A percentile compares a stretch with the other conserved stretches of the same genome.
Evolutionary conservation across 177 flowering plant genomes (phyloP).

Genomic region (Vitis hybrid): DNA sequence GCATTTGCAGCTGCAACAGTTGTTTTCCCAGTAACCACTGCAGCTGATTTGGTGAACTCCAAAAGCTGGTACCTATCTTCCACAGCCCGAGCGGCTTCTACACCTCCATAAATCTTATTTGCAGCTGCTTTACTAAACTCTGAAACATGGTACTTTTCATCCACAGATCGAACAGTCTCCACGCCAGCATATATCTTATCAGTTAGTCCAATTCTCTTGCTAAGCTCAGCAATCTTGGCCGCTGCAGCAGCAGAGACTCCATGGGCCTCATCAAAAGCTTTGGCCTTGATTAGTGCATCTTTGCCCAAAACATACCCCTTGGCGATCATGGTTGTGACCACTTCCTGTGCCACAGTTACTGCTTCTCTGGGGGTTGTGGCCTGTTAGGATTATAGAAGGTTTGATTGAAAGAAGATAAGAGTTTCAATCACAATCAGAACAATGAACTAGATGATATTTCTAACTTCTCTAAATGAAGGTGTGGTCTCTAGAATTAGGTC

Average conservation of each 20-base stretch:
- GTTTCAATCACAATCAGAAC: too few species aligned
- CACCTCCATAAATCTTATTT: neutral
- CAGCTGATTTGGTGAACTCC: conserved; percentile 29
- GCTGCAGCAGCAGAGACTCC: conserved; percentile 67
- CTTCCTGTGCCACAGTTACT: conserved; percentile 74
- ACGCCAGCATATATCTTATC: conserved; percentile 59
- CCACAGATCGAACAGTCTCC: conserved; percentile 54
- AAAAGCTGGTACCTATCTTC: too few species aligned
- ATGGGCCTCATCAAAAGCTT: conserved; percentile 78
- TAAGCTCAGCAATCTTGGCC: conserved; percentile 68
- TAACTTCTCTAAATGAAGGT: too few species aligned
- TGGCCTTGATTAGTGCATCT: conserved; percentile 77
- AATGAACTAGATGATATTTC: too few species aligned
- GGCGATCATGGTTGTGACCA: conserved; percentile 75
- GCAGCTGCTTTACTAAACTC: conserved; percentile 56
- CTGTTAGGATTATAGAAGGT: conserved; percentile 21
- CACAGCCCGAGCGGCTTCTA: too few species aligned
- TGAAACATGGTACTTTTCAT: conserved; percentile 57
- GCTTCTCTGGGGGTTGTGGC: conserved; percentile 72
- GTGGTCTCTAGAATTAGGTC: too few species aligned
- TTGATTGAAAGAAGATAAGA: neutral
- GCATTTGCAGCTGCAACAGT: conserved; percentile 65
- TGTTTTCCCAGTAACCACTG: conserved; percentile 46
- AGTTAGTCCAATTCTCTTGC: conserved; percentile 72
- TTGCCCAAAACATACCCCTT: conserved; percentile 83